These are phyloP conservation scores for Ogataea wickerhamii DNA, from an alignment of 805 yeast species.

Conservation along the genomic window DNA sequence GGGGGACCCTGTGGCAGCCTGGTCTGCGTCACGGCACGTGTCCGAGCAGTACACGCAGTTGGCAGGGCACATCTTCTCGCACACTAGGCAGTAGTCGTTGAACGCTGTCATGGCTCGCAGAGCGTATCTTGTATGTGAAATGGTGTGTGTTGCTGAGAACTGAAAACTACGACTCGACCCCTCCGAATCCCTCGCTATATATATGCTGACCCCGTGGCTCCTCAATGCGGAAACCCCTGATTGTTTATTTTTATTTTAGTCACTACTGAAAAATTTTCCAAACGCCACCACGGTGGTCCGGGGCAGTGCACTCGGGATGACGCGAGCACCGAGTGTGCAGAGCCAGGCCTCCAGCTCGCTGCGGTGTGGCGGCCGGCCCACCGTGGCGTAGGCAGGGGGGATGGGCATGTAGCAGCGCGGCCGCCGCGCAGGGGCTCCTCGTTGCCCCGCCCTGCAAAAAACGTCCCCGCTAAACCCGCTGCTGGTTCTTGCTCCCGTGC, in stretches of 20 bases:
- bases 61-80: constrained; percentile 32
- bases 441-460: neutral
- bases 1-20: constrained; percentile 22
- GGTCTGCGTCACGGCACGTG: constrained; percentile 27
- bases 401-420: neutral
- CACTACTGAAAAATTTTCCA: neutral
- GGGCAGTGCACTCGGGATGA: neutral
- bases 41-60: constrained; percentile 35
- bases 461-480: neutral
- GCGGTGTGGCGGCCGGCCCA: neutral
- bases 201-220: constrained; percentile 2
- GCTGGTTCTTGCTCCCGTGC: neutral
- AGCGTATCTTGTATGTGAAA: neutral
- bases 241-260: constrained; percentile 1
- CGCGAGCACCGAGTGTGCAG: neutral
- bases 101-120: constrained; percentile 36
- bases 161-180: neutral
- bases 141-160: neutral
- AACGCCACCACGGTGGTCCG: neutral
- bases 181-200: neutral
- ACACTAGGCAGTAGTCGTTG: constrained; percentile 35
- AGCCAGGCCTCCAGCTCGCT: neutral
- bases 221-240: constrained; percentile 3
- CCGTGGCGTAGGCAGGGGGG: neutral
- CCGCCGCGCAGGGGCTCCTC: neutral